Evolutionary conservation across 2,329 filamentous ascomycete species (phyloP), one percentile per base, ranked within the genome.

Genomic region (Leptodontidium sp.): DNA sequence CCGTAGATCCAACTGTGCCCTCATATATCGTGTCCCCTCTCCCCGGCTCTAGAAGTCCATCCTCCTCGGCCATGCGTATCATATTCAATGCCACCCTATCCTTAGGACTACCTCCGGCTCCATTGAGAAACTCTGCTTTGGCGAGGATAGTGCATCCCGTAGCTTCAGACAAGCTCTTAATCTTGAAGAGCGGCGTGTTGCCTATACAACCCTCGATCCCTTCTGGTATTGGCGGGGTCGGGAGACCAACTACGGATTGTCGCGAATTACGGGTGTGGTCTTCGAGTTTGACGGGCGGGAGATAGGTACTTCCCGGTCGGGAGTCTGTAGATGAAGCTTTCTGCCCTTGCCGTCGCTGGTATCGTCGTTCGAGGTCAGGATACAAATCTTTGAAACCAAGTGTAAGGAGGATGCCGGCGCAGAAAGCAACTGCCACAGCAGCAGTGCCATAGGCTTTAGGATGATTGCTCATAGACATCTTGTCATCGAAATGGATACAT

Each of bases 51-150:
- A 99, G 82, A 21, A 94, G 84, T 1, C 94, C 94, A 61, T 87
- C 82, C 70, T 88, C 86, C 84, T 99, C 96, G 53, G 94, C 96
- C 79, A 90, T 82, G 55, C 88, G 82, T 78, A 99, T 97, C 85
- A 98, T 97, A 81, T 88, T 92, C 47, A 98, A 86, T 1, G 96
- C 96, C 15, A 99, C 96, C 64, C 96, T 89, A 81, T 99, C 96
- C 81, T 99, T 99, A 50, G 96, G 94, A 74, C 92, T 96, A 75
- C 93, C 93, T 17, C 96, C 96, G 2, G 94, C 95, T 61, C 94
- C 96, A 81, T 99, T 98, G 65, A 99, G 87, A 78, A 97, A 97
- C 86, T 99, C 96, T 61, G 94, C 94, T 82, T 99, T 99, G 73
- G 91, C 96, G 45, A 98, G 84, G 76, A 99, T 97, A 50, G 90